Conservation (phyloP, 192 early-diverging fungal species). For the Umbelopsis sp. region DNA sequence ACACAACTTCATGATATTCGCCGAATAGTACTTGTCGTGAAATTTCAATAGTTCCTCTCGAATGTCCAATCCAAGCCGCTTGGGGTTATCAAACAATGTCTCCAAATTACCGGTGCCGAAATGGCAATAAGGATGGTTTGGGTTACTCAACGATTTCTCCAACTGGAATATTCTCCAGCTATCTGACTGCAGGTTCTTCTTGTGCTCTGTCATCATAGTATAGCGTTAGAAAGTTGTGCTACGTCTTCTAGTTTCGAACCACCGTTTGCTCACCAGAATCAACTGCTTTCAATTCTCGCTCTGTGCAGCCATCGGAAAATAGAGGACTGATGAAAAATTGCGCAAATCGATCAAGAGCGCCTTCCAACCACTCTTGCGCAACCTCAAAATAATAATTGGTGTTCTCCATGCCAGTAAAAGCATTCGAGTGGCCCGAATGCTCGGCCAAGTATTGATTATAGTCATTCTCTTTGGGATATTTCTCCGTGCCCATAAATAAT, state of each 20-base stretch:
- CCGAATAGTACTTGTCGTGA: conserved; percentile 87
- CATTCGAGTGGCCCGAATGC: conserved; percentile 82
- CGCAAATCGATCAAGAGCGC: conserved; percentile 70
- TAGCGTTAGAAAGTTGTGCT: too few species aligned
- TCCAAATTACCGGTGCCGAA: conserved; percentile 94
- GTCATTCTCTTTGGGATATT: conserved; percentile 85
- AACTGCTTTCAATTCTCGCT: conserved; percentile 92
- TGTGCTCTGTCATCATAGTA: conserved; percentile 65
- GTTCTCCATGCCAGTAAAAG: conserved; percentile 75
- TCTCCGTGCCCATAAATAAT: conserved; percentile 66
- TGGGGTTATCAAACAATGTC: conserved; percentile 74
- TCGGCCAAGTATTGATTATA: conserved; percentile 73
- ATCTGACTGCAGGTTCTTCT: conserved; percentile 93
- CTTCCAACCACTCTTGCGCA: conserved; percentile 57
- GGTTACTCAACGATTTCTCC: conserved; percentile 77
- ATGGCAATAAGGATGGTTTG: conserved; percentile 80
- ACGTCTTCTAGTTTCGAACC: too few species aligned
- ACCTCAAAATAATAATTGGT: conserved; percentile 94
- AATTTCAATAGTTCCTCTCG: conserved; percentile 86
- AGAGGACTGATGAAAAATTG: conserved; percentile 95
- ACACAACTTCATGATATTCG: conserved; percentile 94
- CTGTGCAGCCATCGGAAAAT: conserved; percentile 85
- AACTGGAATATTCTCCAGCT: conserved; percentile 90
- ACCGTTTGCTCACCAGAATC: conserved; percentile 69
- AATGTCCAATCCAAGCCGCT: conserved; percentile 73